phyloP scores from a whole-genome alignment of 2,329 filamentous ascomycete species.

The Ophiostoma tasmaniense region DNA sequence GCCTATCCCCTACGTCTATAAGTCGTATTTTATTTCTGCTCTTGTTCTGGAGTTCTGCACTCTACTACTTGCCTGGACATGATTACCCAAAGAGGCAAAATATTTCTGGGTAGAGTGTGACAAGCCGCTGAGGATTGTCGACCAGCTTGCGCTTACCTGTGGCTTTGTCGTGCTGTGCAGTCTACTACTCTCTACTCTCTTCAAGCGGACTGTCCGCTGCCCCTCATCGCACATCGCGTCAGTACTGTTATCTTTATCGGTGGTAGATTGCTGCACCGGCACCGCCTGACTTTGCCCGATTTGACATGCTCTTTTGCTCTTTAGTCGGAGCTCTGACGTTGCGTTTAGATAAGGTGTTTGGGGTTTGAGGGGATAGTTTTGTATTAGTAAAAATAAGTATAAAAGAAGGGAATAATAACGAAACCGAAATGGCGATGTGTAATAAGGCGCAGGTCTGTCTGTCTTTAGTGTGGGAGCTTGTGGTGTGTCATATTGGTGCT shows the following conservation, averaged over 20 bases:
- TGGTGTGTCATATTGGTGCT: too few relatives aligned
- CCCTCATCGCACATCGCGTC: conserved; percentile 4
- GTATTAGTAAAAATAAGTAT: not conserved
- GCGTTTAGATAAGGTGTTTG: not conserved
- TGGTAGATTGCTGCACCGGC: not conserved
- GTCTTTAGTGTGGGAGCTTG: not conserved
- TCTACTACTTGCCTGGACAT: conserved; percentile 3
- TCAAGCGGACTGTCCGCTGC: not conserved
- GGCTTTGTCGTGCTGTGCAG: not conserved
- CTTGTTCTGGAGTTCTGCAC: not conserved
- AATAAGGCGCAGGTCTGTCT: not conserved
- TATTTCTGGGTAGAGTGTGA: not conserved
- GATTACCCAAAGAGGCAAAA: conserved; percentile 13
- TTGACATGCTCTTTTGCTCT: not conserved
- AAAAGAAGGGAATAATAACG: not conserved
- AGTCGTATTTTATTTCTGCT: not conserved
- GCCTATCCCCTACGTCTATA: not conserved
- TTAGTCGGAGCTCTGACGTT: not conserved
- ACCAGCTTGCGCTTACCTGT: not conserved
- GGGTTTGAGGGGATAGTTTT: not conserved
- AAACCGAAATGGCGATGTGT: not conserved
- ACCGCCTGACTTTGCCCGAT: not conserved
- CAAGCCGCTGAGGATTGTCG: not conserved
- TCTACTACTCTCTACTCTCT: not conserved
- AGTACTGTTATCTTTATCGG: not conserved